Evolutionary conservation across 257 asterid species (phyloP), one percentile per base, ranked within the genome.

Genomic region (Echium plantagineum): DNA sequence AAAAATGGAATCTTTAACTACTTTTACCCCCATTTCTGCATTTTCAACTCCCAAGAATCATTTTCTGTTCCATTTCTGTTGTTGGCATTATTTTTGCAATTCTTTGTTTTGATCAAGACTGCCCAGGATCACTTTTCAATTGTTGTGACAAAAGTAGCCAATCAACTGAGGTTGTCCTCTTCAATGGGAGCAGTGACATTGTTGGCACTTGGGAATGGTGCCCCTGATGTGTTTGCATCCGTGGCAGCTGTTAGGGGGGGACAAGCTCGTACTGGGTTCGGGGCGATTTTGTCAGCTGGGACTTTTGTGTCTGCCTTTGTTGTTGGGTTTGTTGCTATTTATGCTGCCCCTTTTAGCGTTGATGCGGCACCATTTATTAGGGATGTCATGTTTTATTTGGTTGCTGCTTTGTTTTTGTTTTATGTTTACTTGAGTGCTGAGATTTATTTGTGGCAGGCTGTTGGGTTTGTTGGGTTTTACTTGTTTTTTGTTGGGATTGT

Each of bases 141-240:
- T 9, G 88, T 88, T 17, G 96, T 91, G 4, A 88, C 93, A 2
- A 84, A 81, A 78, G 94, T 91, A 58, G 79, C 90, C 24, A 56
- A 77, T 13, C 94, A 84, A 58, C 63, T 91, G 35, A 80, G 67
- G 5, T 78, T 91, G 42, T 85, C 98, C 0, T 94, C 98, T 59
- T 86, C 96, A 0, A 85, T 91, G 98, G 98, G 97, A 1, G 98
- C 98, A 0, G 97, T 91, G 55, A 91, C 98, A 71, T 93, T 91
- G 30, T 63, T 91, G 61, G 96, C 97, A 10, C 78, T 91, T 6
- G 98, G 98, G 6, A 91, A 91, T 70, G 98, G 97, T 9, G 95
- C 98, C 2, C 98, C 98, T 31, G 98, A 91, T 59, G 98, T 91
- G 65, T 91, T 88, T 57, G 94, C 98, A 5, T 88, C 96, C 6